Evolutionary conservation across 2,329 filamentous ascomycete species (phyloP), one percentile per base, ranked within the genome.

Genomic region (Fusarium burgessii): DNA sequence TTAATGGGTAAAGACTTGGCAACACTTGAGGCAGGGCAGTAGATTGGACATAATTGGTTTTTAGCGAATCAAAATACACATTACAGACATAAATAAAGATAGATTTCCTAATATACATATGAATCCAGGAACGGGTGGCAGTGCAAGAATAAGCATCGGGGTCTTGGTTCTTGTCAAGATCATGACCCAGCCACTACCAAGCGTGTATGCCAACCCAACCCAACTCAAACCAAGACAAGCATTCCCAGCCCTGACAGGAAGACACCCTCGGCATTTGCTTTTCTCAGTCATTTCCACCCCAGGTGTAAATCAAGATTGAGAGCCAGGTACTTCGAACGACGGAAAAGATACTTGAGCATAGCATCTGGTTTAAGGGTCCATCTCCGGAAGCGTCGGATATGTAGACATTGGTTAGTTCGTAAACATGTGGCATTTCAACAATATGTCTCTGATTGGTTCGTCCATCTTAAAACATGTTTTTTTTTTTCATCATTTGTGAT

Each of bases 361-460:
- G 18, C 29, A 40, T 49, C 32, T 52, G 15, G 27, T 20, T 32
- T 40, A 25, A 38, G 41, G 50, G 50, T 46, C 36, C 62, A 38
- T 49, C 46, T 56, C 32, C 69, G 69, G 69, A 71, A 70, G 69
- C 65, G n/a, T 50, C 69, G 69, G 69, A 62, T 15, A 29, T 49
- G 41, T 38, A 41, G 40, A 29, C 33, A 70, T 68, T 68, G 64
- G 68, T 35, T 45, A 52, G 35, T 35, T 27, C 55, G 32, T 64
- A 43, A 65, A 43, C 58, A 57, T 68, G 50, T 63, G 63, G 64
- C 62, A 46, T 46, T 67, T 32, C 14, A 41, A 43, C 17, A 45
- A 41, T 20, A 42, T 32, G 6, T 18, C n/a, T 23, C n/a, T 23
- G 17, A 64, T 61, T 67, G 29, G 33, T 45, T 20, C 18, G 40